Conservation (phyloP, 768 basidiomycete species). For the Fibroporia radiculosa region DNA sequence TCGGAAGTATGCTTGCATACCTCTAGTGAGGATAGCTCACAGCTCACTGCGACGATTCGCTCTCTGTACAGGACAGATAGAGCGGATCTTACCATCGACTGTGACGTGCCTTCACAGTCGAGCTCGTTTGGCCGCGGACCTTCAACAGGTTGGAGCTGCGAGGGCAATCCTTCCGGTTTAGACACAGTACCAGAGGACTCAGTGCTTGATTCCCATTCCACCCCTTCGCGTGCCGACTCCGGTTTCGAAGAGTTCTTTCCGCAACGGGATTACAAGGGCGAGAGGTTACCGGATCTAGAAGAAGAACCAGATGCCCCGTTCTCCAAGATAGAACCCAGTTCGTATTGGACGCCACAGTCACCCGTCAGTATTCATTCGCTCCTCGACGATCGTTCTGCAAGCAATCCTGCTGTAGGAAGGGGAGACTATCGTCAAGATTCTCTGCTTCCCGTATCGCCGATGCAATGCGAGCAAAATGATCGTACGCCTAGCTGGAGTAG, state of each 20-base stretch:
- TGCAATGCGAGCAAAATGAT: constrained; percentile 2
- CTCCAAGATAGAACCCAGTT: constrained; percentile 13
- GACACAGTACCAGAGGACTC: constrained; percentile 1
- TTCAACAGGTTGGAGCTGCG: constrained; percentile 3
- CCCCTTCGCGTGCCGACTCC: constrained; percentile 15
- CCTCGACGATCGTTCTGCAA: constrained; percentile 5
- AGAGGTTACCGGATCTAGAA: not conserved
- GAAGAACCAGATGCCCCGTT: constrained; percentile 3
- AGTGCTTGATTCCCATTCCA: constrained; percentile 5
- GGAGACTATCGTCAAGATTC: constrained; percentile 1
- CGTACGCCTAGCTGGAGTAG: constrained; percentile 6
- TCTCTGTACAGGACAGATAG: too few species aligned
- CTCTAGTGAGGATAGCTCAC: too few species aligned
- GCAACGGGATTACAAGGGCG: constrained; percentile 4
- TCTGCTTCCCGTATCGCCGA: constrained; percentile 1
- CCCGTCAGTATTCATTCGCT: constrained; percentile 10
- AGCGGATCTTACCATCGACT: too few species aligned
- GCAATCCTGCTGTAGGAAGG: not conserved
- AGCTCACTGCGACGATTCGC: too few species aligned
- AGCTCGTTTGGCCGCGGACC: too few species aligned
- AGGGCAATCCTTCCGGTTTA: not conserved
- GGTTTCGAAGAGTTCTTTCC: constrained; percentile 15
- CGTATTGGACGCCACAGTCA: constrained; percentile 11
- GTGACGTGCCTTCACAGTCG: too few species aligned
- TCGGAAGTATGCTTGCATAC: too few species aligned